These are phyloP conservation scores for Perilla frutescens DNA, from an alignment of 257 asterid species.

Conservation along the genomic window DNA sequence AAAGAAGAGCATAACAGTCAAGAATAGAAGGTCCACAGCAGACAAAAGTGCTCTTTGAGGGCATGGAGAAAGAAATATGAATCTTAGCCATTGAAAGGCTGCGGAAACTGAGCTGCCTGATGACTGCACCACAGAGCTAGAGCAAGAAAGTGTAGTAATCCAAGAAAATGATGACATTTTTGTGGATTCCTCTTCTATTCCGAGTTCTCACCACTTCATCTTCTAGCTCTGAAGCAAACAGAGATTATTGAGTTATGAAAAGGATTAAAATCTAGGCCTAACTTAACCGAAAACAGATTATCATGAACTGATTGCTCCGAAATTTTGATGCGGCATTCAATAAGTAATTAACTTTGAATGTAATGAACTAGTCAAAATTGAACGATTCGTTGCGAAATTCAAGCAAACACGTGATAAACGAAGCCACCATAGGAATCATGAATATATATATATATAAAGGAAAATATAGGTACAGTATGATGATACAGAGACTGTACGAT, in stretches of 20 bases:
- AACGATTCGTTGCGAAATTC: not conserved
- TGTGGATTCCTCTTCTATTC: conserved; percentile 11
- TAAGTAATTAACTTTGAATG: too few species aligned
- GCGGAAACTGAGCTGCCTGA: conserved; percentile 40
- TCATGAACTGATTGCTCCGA: not conserved
- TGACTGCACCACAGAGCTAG: conserved; percentile 45
- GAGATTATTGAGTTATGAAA: not conserved
- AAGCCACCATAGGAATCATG: not conserved
- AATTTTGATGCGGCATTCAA: not conserved
- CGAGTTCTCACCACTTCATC: conserved; percentile 27
- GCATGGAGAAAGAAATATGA: conserved; percentile 86
- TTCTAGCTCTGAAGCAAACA: conserved; percentile 6
- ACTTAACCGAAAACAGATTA: not conserved
- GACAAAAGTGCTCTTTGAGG: conserved; percentile 72
- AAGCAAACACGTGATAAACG: not conserved
- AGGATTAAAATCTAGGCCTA: not conserved
- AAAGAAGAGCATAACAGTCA: conserved; percentile 46
- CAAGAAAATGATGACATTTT: conserved; percentile 60
- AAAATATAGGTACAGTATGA: too few species aligned
- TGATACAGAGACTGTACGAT: not conserved
- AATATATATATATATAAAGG: too few species aligned
- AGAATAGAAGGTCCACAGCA: conserved; percentile 57
- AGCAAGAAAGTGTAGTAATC: conserved; percentile 78
- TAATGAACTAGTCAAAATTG: not conserved
- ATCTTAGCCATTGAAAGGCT: conserved; percentile 64